Conservation (phyloP, 495 filamentous ascomycete genomes). For the Penicillium verhagenii region DNA sequence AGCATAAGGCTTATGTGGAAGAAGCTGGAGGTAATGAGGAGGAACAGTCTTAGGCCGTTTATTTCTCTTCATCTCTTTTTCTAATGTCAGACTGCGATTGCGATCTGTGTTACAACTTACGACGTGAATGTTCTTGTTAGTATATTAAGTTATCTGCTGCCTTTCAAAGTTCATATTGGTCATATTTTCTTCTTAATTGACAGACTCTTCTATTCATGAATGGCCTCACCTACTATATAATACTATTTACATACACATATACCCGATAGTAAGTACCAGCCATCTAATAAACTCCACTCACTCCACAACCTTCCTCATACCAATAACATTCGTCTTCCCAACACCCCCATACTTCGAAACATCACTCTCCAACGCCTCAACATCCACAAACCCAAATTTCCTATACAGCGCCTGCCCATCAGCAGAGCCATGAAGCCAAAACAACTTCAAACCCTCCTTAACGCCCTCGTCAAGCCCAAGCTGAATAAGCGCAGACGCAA, state of each 20-base stretch:
- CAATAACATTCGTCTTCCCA: neutral
- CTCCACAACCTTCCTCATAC: constrained; percentile 1
- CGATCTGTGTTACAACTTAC: too few relatives aligned
- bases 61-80: too few relatives aligned
- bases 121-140: too few relatives aligned
- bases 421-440: constrained; percentile 1
- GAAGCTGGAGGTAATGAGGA: constrained; percentile 15
- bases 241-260: too few relatives aligned
- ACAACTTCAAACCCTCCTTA: neutral
- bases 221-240: too few relatives aligned
- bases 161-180: too few relatives aligned
- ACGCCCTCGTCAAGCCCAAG: neutral
- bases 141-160: too few relatives aligned
- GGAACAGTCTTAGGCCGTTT: constrained; percentile 9
- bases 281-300: too few relatives aligned
- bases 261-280: too few relatives aligned
- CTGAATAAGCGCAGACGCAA: constrained; percentile 1
- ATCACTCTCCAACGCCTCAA: neutral
- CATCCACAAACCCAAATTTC: constrained; percentile 6
- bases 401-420: constrained; percentile 1
- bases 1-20: constrained; percentile 19
- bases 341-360: constrained; percentile 1
- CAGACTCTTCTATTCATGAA: too few relatives aligned
- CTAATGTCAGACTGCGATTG: too few relatives aligned
- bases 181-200: too few relatives aligned